Conservation (phyloP, 2,329 filamentous ascomycete species). For the Exophiala sp. region DNA sequence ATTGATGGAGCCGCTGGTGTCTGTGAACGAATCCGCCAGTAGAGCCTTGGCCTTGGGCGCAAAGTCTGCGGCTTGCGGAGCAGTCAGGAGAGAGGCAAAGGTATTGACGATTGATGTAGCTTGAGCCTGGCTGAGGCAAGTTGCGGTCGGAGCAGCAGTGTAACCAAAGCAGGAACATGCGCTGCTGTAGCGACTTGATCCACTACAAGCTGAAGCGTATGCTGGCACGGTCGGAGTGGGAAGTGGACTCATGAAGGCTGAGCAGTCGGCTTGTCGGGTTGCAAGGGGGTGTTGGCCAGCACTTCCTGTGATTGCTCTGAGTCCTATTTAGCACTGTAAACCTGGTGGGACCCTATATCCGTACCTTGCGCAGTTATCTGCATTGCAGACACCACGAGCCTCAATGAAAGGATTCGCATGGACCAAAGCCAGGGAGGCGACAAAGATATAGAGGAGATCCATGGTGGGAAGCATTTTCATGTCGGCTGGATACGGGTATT, state of each 20-base stretch:
- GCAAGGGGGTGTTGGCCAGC: constrained; percentile 9
- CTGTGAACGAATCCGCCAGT: constrained; percentile 20
- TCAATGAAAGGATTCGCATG: constrained; percentile 13
- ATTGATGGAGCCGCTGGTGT: constrained; percentile 24
- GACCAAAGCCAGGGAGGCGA: constrained; percentile 4
- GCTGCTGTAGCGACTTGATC: constrained; percentile 10
- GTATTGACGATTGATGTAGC: constrained; percentile 13
- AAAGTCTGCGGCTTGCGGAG: constrained; percentile 18
- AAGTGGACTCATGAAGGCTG: constrained; percentile 10
- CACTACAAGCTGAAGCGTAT: constrained; percentile 16
- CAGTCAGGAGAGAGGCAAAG: constrained; percentile 20
- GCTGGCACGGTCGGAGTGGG: constrained; percentile 12
- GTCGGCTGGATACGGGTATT: not conserved
- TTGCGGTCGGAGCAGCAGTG: constrained; percentile 2
- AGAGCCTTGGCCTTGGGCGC: constrained; percentile 17
- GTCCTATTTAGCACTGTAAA: not conserved
- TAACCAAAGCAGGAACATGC: constrained; percentile 14
- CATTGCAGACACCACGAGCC: constrained; percentile 9
- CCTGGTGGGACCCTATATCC: not conserved
- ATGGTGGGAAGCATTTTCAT: constrained; percentile 6
- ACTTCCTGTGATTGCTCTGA: constrained; percentile 13
- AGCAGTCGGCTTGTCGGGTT: constrained; percentile 15
- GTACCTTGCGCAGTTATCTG: constrained; percentile 18
- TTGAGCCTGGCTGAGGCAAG: constrained; percentile 11
- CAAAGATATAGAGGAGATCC: constrained; percentile 9